phyloP scores from a whole-genome alignment of 768 basidiomycete species.

The Amanita exitialis region DNA sequence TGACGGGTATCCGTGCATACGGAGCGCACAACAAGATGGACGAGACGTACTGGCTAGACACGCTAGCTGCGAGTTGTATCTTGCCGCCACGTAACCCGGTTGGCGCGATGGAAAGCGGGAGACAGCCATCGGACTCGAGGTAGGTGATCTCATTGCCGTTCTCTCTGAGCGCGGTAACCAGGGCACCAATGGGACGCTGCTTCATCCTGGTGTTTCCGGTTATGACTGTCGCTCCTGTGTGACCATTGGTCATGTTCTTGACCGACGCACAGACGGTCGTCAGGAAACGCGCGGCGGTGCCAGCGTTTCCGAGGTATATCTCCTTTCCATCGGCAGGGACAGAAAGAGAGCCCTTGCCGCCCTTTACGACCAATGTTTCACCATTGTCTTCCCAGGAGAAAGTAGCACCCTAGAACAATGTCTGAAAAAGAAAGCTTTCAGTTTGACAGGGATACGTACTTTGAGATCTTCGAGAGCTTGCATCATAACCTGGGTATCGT shows the following conservation, averaged over 20 bases:
- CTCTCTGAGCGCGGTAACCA: conserved; percentile 78
- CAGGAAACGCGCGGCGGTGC: conserved; percentile 95
- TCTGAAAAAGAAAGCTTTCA: not conserved
- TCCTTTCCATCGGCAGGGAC: conserved; percentile 77
- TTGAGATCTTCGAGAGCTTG: conserved; percentile 80
- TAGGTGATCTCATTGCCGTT: conserved; percentile 78
- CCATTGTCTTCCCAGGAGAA: conserved; percentile 97
- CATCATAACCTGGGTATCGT: conserved; percentile 99
- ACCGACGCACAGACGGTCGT: conserved; percentile 94
- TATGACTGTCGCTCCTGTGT: conserved; percentile 56
- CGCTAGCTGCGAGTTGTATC: conserved; percentile 85
- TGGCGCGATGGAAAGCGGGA: conserved; percentile 81
- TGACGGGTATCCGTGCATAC: conserved; percentile 76
- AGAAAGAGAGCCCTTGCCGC: conserved; percentile 72
- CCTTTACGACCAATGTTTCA: conserved; percentile 87
- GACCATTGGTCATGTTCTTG: conserved; percentile 28
- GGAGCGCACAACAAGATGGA: conserved; percentile 95
- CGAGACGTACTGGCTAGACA: conserved; percentile 97
- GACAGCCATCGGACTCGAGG: conserved; percentile 72
- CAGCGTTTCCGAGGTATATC: conserved; percentile 93
- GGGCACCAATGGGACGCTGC: conserved; percentile 91
- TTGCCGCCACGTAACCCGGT: conserved; percentile 73
- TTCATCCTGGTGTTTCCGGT: conserved; percentile 99
- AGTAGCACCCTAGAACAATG: conserved; percentile 60
- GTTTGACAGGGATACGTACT: conserved; percentile 27